Evolutionary conservation across 2,329 filamentous ascomycete species (phyloP).

Genomic region (Graphium sp.): DNA sequence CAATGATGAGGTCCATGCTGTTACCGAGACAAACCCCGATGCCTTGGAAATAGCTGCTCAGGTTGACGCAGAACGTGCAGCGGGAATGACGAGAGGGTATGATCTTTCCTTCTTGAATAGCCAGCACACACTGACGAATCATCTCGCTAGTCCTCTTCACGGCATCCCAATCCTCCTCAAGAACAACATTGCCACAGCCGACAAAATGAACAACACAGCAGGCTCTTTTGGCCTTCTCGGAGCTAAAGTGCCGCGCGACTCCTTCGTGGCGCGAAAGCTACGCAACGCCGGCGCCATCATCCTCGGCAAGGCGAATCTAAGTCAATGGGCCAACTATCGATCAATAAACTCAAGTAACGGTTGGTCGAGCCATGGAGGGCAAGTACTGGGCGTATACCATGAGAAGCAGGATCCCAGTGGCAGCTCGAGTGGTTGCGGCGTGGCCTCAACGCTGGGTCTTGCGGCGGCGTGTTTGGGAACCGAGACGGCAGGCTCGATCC

Average conservation of each 20-base stretch:
- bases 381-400: slow-evolving; percentile 43
- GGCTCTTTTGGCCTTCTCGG: slow-evolving; percentile 42
- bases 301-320: slow-evolving; percentile 46
- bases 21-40: slow-evolving; percentile 18
- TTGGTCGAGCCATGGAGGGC: slow-evolving; percentile 47
- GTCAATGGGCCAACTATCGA: slow-evolving; percentile 46
- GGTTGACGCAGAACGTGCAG: slow-evolving; percentile 14
- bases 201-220: slow-evolving; percentile 41
- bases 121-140: neutral
- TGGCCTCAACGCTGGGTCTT: slow-evolving; percentile 40
- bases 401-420: slow-evolving; percentile 42
- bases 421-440: slow-evolving; percentile 43
- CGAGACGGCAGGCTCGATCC: slow-evolving; percentile 48
- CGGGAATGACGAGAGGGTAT: slow-evolving; percentile 10
- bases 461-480: slow-evolving; percentile 41
- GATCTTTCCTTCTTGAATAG: neutral
- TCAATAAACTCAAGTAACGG: slow-evolving; percentile 40
- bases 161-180: slow-evolving; percentile 50
- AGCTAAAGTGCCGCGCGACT: slow-evolving; percentile 34
- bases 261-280: slow-evolving; percentile 39
- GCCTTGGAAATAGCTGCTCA: slow-evolving; percentile 13
- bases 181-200: slow-evolving; percentile 45
- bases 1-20: slow-evolving; percentile 11
- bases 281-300: slow-evolving; percentile 42
- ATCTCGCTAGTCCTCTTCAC: slow-evolving; percentile 25